phyloP scores from a whole-genome alignment of 139 green algal species.

The Closterium sp. region DNA sequence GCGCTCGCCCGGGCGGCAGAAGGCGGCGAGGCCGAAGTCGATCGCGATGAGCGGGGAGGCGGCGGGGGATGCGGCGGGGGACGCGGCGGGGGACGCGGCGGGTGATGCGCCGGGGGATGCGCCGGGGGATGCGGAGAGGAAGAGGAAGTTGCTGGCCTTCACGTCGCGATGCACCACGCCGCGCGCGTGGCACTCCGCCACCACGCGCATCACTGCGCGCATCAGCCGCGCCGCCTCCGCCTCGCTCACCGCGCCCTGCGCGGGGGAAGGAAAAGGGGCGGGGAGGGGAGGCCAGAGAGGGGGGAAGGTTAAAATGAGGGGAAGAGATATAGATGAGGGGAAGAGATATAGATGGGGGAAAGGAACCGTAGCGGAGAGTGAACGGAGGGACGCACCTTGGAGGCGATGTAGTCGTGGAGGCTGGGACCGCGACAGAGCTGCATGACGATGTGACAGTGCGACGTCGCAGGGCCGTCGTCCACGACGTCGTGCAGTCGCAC shows the following conservation, averaged over 20 bases:
- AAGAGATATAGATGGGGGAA: neutral
- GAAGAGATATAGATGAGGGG: neutral
- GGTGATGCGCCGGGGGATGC: too few species aligned
- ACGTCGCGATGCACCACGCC: neutral
- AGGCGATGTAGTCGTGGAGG: neutral
- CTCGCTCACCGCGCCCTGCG: neutral
- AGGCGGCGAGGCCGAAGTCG: neutral
- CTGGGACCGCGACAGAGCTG: neutral
- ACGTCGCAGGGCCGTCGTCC: neutral
- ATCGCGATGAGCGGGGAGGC: neutral
- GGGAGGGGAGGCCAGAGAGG: too few species aligned
- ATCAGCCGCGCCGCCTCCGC: neutral
- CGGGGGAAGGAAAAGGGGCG: neutral
- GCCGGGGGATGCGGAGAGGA: neutral
- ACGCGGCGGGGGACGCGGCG: too few species aligned
- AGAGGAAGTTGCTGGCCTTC: neutral
- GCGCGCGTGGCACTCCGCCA: neutral
- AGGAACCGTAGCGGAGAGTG: too few species aligned
- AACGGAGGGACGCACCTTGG: neutral
- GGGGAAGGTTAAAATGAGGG: too few species aligned
- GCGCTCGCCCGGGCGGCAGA: neutral
- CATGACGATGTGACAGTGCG: neutral
- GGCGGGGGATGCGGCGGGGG: too few species aligned
- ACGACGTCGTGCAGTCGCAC: neutral
- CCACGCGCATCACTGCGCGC: neutral